Evolutionary conservation across 768 basidiomycete species (phyloP), one percentile per base, ranked within the genome.

Genomic region (Galerina sulciceps): DNA sequence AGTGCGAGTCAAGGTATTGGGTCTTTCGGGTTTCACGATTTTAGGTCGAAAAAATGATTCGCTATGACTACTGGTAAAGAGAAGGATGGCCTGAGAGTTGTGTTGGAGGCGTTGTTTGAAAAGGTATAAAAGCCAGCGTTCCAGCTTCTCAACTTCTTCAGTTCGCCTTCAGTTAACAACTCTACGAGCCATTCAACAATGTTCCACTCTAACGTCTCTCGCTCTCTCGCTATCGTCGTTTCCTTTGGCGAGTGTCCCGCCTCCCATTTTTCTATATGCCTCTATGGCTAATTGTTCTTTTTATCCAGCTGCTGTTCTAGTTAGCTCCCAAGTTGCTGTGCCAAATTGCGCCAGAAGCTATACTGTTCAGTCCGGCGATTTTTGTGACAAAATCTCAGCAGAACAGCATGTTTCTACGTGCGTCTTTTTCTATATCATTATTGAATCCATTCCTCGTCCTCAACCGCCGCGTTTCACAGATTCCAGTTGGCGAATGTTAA

Each of bases 401-500:
- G 66, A 67, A 1, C 65, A 79, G 53, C 72, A 75, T 52, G 77
- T 74, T 18, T 83, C 83, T 2, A 81, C 79, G 75, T 87, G 65
- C 14, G 45, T 42, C 40, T 4, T 20, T 50, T 40, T 37, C 5
- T 34, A 18, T 22, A 10, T 34, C 13, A 38, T 53, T 26, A 10
- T 49, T 1, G 15, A 31, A 3, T 41, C 6, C 45, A 6, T 13
- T 36, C 58, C 13, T 23, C 26, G 14, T 43, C 26, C 35, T 8
- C 13, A 22, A 11, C 23, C 15, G 10, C 22, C 18, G 37, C 17
- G 10, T 48, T 22, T 20, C 13, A 36, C 50, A 85, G 83, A 0
- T 84, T 76, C 71, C 87, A 90, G 68, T 79, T 90, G 53, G 79
- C 80, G 10, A 57, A 73, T 18, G 79, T 81, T 40, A 89, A 89